Evolutionary conservation across 2,329 filamentous ascomycete genomes (phyloP).

Genomic region (Orbilia ellipsospora): DNA sequence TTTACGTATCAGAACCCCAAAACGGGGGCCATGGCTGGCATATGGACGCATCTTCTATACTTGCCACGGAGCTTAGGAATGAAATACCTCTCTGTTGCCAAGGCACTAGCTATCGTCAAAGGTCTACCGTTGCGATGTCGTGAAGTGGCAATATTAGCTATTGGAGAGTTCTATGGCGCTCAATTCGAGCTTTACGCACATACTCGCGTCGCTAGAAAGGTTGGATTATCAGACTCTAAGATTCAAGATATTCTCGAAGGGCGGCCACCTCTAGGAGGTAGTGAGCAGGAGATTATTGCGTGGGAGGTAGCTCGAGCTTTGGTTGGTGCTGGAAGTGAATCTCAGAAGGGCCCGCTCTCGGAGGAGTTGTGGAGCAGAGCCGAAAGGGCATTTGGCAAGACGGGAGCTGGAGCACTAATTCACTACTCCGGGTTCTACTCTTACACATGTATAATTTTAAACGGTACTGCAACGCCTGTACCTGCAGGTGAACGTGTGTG

Average conservation of each 20-base stretch:
- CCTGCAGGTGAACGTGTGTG: constrained; percentile 10
- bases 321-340: constrained; percentile 2
- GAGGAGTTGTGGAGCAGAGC: constrained; percentile 18
- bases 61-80: constrained; percentile 10
- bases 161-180: constrained; percentile 15
- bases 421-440: constrained; percentile 23
- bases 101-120: neutral
- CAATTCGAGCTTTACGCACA: constrained; percentile 27
- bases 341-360: neutral
- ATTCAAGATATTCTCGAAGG: constrained; percentile 29
- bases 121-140: constrained; percentile 16
- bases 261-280: neutral
- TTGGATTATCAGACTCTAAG: constrained; percentile 10
- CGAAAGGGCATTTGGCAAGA: constrained; percentile 11
- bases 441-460: constrained; percentile 17
- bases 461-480: neutral
- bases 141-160: constrained; percentile 22
- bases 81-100: neutral
- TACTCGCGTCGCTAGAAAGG: constrained; percentile 1
- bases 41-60: constrained; percentile 27
- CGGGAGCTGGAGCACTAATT: constrained; percentile 16
- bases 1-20: constrained; percentile 12
- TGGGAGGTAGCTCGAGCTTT: constrained; percentile 22
- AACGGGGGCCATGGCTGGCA: constrained; percentile 17
- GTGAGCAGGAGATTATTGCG: constrained; percentile 8